Conservation (phyloP, 2,329 filamentous ascomycete genomes). For the Pseudogymnoascus verrucosus region DNA sequence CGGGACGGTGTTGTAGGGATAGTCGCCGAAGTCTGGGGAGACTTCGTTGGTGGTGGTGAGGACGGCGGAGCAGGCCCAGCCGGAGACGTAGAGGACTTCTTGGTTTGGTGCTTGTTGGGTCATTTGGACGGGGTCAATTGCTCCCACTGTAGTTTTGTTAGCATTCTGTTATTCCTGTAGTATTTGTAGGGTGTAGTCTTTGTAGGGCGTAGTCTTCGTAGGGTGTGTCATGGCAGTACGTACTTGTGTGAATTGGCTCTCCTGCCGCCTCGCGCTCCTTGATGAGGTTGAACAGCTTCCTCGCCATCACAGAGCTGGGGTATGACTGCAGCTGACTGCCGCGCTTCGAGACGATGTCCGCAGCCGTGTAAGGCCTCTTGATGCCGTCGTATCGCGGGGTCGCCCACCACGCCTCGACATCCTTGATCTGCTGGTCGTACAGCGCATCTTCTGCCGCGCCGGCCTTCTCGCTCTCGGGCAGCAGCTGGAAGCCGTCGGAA, state of each 20-base stretch:
- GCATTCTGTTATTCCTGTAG: constrained; percentile 4
- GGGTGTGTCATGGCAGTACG: constrained; percentile 27
- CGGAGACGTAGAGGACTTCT: constrained; percentile 91
- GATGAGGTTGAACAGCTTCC: constrained; percentile 87
- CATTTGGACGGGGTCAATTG: constrained; percentile 99
- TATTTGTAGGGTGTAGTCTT: not conserved
- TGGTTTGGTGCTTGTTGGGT: constrained; percentile 95
- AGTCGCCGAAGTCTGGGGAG: constrained; percentile 95
- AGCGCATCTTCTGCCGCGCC: constrained; percentile 76
- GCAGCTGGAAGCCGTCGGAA: constrained; percentile 77
- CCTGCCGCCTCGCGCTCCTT: constrained; percentile 69
- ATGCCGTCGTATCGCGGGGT: constrained; percentile 80
- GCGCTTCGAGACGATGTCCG: constrained; percentile 87
- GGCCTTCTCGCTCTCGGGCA: constrained; percentile 68
- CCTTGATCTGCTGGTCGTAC: constrained; percentile 73
- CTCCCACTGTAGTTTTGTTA: constrained; percentile 60
- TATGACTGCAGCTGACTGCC: constrained; percentile 82
- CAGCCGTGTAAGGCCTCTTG: constrained; percentile 82
- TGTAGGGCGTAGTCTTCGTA: constrained; percentile 11
- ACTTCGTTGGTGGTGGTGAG: constrained; percentile 95
- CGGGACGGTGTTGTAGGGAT: constrained; percentile 97
- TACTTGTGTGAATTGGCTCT: constrained; percentile 88
- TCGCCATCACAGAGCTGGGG: constrained; percentile 87
- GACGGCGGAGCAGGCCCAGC: constrained; percentile 94
- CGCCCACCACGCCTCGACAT: constrained; percentile 87